Evolutionary conservation across 306 rosid genomes (phyloP).

Genomic region (Oxytropis ochrocephala): DNA sequence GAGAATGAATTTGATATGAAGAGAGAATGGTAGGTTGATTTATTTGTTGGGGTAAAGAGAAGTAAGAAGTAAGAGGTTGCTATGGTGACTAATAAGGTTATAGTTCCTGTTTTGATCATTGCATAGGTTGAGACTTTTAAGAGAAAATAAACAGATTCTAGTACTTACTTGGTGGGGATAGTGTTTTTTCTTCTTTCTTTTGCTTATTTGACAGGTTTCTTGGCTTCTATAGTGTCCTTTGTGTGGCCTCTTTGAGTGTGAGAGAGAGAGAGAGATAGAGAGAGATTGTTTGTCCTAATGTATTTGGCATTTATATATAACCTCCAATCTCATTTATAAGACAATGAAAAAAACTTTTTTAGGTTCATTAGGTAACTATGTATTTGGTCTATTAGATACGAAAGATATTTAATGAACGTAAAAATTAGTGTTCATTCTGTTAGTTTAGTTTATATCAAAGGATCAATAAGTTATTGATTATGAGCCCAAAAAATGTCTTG

Average conservation of each 20-base stretch:
- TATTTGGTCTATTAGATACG: no score
- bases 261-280: no score
- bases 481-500: no score
- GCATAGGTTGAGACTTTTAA: not conserved
- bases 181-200: not conserved
- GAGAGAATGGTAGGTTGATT: conserved; percentile 53
- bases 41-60: conserved; percentile 26
- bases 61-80: conserved; percentile 31
- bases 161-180: not conserved
- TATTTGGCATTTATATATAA: not conserved
- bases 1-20: conserved; percentile 43
- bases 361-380: no score
- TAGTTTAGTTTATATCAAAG: no score
- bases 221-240: not conserved
- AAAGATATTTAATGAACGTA: no score
- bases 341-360: no score
- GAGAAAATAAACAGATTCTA: not conserved
- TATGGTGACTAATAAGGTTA: conserved; percentile 32
- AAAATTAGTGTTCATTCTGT: no score
- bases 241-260: not conserved
- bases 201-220: not conserved
- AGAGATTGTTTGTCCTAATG: no score
- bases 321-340: no score
- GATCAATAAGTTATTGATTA: no score
- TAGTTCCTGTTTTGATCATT: conserved; percentile 27